Base-by-base conservation (phyloP, 305 asterid species). In the Plantago lanceolata region DNA sequence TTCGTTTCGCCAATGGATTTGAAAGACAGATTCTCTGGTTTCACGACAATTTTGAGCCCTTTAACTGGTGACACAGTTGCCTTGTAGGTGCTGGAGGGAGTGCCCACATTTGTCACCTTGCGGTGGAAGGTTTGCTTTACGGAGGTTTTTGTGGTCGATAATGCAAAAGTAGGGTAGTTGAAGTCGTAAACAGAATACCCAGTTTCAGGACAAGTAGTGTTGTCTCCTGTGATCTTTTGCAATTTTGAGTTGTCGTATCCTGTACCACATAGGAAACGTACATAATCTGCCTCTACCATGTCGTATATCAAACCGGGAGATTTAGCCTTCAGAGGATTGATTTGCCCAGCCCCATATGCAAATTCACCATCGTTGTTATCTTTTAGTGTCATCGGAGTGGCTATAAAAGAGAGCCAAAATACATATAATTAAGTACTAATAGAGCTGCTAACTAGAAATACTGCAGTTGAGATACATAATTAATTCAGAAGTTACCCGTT, bases 301-400 rank as follows among this genome's bases (percentile, higher is more conserved):
- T 86, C 87, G 55, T 84, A 86, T 31, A 84, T 68, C 31, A 84
- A 35, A 24, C 95, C 91, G 0, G 95, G 95, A 4, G 54, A 28
- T 33, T 59, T 59, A 2, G 90, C 95, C 72, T 68, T 74, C 3
- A 68, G 2, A 0, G 91, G 91, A 66, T 86, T 43, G 11, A 86
- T 77, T 12, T 86, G 95, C 59, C 91, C 95, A 0, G 90, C 76
- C 0, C 95, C 90, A 40, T 80, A 82, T 3, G 95, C 84, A 43
- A 84, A 84, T 40, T 85, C 90, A 0, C 75, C 84, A 5, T 81
- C 89, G 0, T 31, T 20, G 66, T 77, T 81, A 17, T 52, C 55
- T 35, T 8, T 18, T 14, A 28, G 57, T 21, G 74, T 72, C 77
- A 81, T 72, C 8, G 71, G 66, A 43, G 73, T 18, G 48, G 93